Percentiles rank a stretch among this genome's conserved stretches.
These are phyloP conservation scores for Hypoxylon sp. DNA, from an alignment of 2,329 filamentous ascomycete genomes.

Conservation along the genomic window DNA sequence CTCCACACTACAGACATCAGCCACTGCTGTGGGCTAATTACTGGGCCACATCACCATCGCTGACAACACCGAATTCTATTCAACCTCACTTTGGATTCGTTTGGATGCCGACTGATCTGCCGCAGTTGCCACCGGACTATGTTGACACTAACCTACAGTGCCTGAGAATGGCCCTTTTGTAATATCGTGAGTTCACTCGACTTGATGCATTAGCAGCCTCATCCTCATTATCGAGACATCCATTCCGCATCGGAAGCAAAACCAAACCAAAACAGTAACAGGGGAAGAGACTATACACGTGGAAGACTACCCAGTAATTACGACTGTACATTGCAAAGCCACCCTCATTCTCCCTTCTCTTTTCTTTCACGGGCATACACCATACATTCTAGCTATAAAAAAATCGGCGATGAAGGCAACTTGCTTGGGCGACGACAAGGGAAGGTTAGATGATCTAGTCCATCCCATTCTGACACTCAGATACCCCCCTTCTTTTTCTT, in stretches of 20 bases:
- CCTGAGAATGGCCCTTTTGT: conserved; percentile 16
- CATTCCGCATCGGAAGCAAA: conserved; percentile 5
- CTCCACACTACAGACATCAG: conserved; percentile 43
- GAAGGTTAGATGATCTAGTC: conserved; percentile 7
- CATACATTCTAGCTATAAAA: conserved; percentile 2
- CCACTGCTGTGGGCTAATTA: conserved; percentile 51
- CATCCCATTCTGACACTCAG: conserved; percentile 8
- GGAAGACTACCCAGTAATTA: conserved; percentile 20
- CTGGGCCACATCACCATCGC: not conserved
- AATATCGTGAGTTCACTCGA: conserved; percentile 27
- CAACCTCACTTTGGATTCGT: conserved; percentile 10
- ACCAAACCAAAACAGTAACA: conserved; percentile 19
- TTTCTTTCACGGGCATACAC: not conserved
- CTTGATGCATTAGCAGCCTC: conserved; percentile 2
- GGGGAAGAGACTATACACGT: conserved; percentile 1
- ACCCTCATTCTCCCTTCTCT: conserved; percentile 8
- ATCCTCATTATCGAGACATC: conserved; percentile 1
- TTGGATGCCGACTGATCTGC: conserved; percentile 36
- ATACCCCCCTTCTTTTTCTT: conserved; percentile 13
- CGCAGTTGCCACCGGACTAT: conserved; percentile 28
- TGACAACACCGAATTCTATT: not conserved
- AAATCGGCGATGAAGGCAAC: not conserved
- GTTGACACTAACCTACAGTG: conserved; percentile 38
- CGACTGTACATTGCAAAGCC: conserved; percentile 9
- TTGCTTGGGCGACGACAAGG: conserved; percentile 1